Percentiles rank a stretch among this genome's conserved stretches.
Evolutionary conservation across 495 filamentous ascomycete species (phyloP).

Genomic region (Penicillium manginii): DNA sequence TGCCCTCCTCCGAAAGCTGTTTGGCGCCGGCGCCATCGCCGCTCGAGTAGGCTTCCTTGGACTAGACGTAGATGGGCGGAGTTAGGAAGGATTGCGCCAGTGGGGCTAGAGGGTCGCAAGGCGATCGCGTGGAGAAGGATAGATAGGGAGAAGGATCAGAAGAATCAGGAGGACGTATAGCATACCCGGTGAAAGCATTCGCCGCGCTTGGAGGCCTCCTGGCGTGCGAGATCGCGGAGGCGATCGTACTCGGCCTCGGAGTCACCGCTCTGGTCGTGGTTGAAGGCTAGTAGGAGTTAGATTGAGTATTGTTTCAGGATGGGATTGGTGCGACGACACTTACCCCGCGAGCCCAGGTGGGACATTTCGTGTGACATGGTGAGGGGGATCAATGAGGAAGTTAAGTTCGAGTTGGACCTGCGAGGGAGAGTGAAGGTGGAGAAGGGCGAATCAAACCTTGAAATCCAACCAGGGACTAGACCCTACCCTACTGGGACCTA

Average conservation of each 20-base stretch:
- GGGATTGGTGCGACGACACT: constrained; percentile 6
- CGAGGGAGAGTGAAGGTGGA: constrained; percentile 5
- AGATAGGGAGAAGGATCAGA: no score
- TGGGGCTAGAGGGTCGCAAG: neutral
- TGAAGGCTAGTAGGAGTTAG: constrained; percentile 68
- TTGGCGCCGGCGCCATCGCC: constrained; percentile 83
- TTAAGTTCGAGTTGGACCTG: neutral
- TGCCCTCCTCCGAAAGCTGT: constrained; percentile 79
- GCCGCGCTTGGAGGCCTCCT: constrained; percentile 74
- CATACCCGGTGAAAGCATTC: constrained; percentile 73
- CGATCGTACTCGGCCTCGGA: constrained; percentile 91
- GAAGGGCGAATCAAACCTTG: constrained; percentile 1
- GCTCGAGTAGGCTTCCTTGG: constrained; percentile 76
- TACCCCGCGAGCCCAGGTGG: constrained; percentile 60
- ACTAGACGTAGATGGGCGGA: constrained; percentile 41
- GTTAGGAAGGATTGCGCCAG: neutral
- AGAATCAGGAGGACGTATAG: neutral
- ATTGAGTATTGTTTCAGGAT: neutral
- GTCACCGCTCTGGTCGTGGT: constrained; percentile 65
- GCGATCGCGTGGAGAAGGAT: no score
- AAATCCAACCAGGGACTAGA: no score
- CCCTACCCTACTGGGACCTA: no score
- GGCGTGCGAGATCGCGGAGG: constrained; percentile 78
- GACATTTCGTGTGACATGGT: constrained; percentile 67
- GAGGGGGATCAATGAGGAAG: neutral